Evolutionary conservation across 768 basidiomycete genomes (phyloP).

Genomic region (Tulasnella sp.): DNA sequence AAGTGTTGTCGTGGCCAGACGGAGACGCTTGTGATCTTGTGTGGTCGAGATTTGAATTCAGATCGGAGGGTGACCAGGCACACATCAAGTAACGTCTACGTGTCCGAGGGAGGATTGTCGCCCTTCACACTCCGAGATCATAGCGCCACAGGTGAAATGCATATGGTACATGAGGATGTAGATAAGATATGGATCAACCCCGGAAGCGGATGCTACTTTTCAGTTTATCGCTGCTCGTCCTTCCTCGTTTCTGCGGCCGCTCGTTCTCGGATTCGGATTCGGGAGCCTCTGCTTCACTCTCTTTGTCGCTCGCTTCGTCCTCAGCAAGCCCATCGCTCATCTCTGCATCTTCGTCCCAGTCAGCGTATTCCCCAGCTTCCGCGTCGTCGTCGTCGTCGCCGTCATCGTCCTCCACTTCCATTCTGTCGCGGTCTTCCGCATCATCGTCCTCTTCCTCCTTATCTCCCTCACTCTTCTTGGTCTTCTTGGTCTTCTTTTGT

Average conservation of each 20-base stretch:
- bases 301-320: conserved; percentile 26
- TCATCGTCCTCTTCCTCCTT: conserved; percentile 28
- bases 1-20: too few relatives aligned
- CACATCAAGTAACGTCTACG: too few relatives aligned
- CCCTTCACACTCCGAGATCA: too few relatives aligned
- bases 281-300: conserved; percentile 9
- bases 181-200: not conserved
- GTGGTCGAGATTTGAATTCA: too few relatives aligned
- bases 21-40: too few relatives aligned
- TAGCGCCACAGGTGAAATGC: too few relatives aligned
- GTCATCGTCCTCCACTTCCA: conserved; percentile 31
- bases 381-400: conserved; percentile 28
- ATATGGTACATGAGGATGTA: too few relatives aligned
- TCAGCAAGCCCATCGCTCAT: conserved; percentile 19
- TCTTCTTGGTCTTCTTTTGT: conserved; percentile 35
- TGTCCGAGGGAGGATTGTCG: too few relatives aligned
- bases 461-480: conserved; percentile 23
- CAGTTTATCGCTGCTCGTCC: conserved; percentile 1
- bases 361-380: conserved; percentile 34
- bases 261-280: conserved; percentile 9
- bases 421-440: too few relatives aligned
- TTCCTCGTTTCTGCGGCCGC: conserved; percentile 3
- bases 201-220: not conserved
- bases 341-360: conserved; percentile 33
- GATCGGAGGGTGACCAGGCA: too few relatives aligned